Evolutionary conservation across 306 rosid species (phyloP).

Genomic region (Castanea mollissima): DNA sequence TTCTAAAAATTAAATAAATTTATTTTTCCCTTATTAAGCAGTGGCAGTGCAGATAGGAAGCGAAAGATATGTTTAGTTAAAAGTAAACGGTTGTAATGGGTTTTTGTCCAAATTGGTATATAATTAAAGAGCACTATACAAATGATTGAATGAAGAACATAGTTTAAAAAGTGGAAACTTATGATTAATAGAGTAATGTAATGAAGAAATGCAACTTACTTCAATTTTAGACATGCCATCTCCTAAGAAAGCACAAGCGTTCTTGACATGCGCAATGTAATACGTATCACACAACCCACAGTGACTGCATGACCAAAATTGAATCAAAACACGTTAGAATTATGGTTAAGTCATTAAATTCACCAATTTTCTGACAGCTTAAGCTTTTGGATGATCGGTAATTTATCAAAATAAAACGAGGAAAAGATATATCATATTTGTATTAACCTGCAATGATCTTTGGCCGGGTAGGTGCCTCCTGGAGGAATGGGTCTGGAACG

Average conservation of each 20-base stretch:
- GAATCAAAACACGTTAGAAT: background rate
- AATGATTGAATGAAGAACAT: no score
- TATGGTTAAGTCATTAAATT: no score
- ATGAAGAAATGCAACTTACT: conserved; percentile 40
- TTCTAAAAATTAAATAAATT: no score
- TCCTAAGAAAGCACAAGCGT: conserved; percentile 97
- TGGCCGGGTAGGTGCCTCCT: conserved; percentile 93
- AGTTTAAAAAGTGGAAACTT: no score
- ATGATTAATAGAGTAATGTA: background rate
- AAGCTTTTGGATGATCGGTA: no score
- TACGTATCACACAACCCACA: conserved; percentile 98
- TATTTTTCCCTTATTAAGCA: no score
- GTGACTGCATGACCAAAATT: conserved; percentile 41
- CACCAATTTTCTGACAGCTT: no score
- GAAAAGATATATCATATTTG: no score
- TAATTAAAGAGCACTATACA: no score
- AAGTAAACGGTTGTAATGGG: background rate
- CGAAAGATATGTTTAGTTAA: background rate
- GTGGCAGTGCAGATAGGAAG: background rate
- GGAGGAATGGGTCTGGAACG: conserved; percentile 84
- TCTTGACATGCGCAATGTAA: conserved; percentile 93
- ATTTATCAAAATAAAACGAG: no score
- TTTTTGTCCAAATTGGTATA: background rate
- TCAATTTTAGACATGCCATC: conserved; percentile 97
- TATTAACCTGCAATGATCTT: conserved; percentile 87